These are phyloP conservation scores for Huiozyma sinensis DNA, from an alignment of 805 yeast genomes.

Conservation along the genomic window DNA sequence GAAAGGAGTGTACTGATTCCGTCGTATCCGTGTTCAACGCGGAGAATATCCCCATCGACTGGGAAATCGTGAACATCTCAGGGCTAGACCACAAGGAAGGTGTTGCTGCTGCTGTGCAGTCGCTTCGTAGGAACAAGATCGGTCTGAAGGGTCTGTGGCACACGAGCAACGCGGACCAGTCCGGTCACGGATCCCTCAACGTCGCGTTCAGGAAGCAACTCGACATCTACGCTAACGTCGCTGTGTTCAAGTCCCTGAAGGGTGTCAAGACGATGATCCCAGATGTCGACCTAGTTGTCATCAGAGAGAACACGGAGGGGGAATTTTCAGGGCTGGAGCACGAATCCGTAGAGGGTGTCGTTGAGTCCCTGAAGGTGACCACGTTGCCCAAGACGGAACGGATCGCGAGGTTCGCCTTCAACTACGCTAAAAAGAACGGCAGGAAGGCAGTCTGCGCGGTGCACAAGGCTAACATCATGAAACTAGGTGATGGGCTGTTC, in stretches of 20 bases:
- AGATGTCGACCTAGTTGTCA: slow-evolving; percentile 84
- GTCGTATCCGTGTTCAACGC: slow-evolving; percentile 82
- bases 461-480: slow-evolving; percentile 99
- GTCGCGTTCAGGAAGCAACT: slow-evolving; percentile 94
- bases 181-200: slow-evolving; percentile 76
- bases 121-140: slow-evolving; percentile 90
- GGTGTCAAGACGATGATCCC: slow-evolving; percentile 87
- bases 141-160: slow-evolving; percentile 94
- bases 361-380: slow-evolving; percentile 90
- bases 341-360: slow-evolving; percentile 95
- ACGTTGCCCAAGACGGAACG: slow-evolving; percentile 93
- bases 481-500: slow-evolving; percentile 95
- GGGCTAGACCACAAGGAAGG: slow-evolving; percentile 45
- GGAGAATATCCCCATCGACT: slow-evolving; percentile 84
- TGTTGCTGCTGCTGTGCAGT: slow-evolving; percentile 76
- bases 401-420: slow-evolving; percentile 94
- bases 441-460: slow-evolving; percentile 91
- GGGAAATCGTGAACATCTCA: slow-evolving; percentile 73
- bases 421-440: slow-evolving; percentile 85
- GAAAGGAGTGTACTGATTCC: slow-evolving; percentile 89
- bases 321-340: slow-evolving; percentile 98
- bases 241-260: slow-evolving; percentile 86
- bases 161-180: slow-evolving; percentile 64
- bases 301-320: slow-evolving; percentile 98
- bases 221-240: slow-evolving; percentile 90